phyloP scores from a whole-genome alignment of 257 asterid species.

The Jacaranda mimosifolia region DNA sequence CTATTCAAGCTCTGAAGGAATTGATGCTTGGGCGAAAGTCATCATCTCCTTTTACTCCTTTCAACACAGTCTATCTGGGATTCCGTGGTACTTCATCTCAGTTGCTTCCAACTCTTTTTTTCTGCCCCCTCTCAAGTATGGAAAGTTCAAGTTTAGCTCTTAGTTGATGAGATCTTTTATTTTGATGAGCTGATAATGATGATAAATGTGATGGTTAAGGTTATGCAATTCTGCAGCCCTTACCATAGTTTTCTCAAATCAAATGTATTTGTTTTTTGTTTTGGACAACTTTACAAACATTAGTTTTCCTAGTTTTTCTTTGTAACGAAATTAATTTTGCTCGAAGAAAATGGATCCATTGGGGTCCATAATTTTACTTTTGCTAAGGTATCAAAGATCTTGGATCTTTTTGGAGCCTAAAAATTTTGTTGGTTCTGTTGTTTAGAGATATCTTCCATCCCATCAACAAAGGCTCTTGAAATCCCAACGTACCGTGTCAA shows the following conservation, averaged over 20 bases:
- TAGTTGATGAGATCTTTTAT: conserved; percentile 38
- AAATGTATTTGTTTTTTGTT: conserved; percentile 29
- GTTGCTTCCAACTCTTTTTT: not conserved
- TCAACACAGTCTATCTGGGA: not conserved
- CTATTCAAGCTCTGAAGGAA: conserved; percentile 50
- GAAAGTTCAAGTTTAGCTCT: conserved; percentile 19
- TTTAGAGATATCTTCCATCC: not conserved
- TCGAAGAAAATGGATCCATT: conserved; percentile 12
- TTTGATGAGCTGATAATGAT: conserved; percentile 37
- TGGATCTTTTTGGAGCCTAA: not conserved
- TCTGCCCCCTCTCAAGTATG: not conserved
- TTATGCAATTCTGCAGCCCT: conserved; percentile 12
- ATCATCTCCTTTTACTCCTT: not conserved
- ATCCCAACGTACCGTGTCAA: not conserved
- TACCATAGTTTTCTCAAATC: conserved; percentile 17
- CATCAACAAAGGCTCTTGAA: not conserved
- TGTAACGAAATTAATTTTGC: conserved; percentile 34
- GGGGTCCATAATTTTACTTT: conserved; percentile 18
- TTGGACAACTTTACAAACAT: conserved; percentile 22
- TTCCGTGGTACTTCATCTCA: conserved; percentile 10
- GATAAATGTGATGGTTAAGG: conserved; percentile 21
- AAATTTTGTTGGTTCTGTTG: not conserved
- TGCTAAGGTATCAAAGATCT: not conserved
- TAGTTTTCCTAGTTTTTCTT: conserved; percentile 24
- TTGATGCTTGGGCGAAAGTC: not conserved